Evolutionary conservation across 805 yeast species (phyloP).

Genomic region (Ogataea philodendri): DNA sequence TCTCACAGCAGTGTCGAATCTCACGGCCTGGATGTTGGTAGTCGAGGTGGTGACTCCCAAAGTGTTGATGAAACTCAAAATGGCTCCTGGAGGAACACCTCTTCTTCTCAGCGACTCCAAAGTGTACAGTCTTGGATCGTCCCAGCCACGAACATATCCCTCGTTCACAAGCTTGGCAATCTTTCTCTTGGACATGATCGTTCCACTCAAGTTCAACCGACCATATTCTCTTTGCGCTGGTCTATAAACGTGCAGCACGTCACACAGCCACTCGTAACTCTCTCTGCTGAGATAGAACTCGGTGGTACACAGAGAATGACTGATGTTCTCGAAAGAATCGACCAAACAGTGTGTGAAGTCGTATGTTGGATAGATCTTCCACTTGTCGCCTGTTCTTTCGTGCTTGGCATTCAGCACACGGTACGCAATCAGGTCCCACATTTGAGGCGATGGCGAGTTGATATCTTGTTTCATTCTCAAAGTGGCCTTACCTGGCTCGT

Average conservation of each 20-base stretch:
- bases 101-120: slow-evolving; percentile 93
- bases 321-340: slow-evolving; percentile 93
- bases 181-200: slow-evolving; percentile 92
- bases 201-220: slow-evolving; percentile 90
- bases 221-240: slow-evolving; percentile 99
- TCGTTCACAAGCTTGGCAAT: slow-evolving; percentile 89
- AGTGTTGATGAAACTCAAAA: slow-evolving; percentile 87
- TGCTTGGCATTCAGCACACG: slow-evolving; percentile 90
- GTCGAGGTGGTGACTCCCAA: slow-evolving; percentile 95
- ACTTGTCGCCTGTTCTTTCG: slow-evolving; percentile 93
- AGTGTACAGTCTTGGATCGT: slow-evolving; percentile 95
- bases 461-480: slow-evolving; percentile 96
- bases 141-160: slow-evolving; percentile 89
- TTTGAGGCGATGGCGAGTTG: slow-evolving; percentile 89
- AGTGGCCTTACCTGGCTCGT: slow-evolving; percentile 87
- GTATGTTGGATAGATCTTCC: slow-evolving; percentile 98
- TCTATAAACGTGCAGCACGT: slow-evolving; percentile 88
- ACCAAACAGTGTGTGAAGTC: slow-evolving; percentile 99
- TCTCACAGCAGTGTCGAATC: slow-evolving; percentile 90
- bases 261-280: slow-evolving; percentile 98
- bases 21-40: slow-evolving; percentile 82
- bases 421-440: slow-evolving; percentile 99
- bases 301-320: slow-evolving; percentile 94
- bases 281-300: slow-evolving; percentile 91
- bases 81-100: slow-evolving; percentile 99